These are phyloP conservation scores for Smittium culicis DNA, from an alignment of 371 early-diverging fungal species.

Conservation along the genomic window DNA sequence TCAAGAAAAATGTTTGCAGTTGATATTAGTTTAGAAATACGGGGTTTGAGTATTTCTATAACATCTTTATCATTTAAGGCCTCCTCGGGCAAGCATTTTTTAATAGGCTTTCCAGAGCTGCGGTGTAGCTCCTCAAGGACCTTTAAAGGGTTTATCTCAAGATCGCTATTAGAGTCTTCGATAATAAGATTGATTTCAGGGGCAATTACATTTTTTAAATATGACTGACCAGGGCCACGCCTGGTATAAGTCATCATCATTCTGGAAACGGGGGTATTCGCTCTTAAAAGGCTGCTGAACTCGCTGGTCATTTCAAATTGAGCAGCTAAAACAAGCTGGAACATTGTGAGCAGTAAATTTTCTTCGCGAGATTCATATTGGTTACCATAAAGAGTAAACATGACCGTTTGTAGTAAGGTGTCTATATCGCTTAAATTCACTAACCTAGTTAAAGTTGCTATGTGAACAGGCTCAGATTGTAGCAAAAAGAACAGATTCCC, in stretches of 20 bases:
- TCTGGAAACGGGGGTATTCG: slow-evolving; percentile 88
- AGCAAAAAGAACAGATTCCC: slow-evolving; percentile 88
- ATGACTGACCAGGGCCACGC: slow-evolving; percentile 85
- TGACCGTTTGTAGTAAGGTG: slow-evolving; percentile 81
- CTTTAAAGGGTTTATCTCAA: slow-evolving; percentile 82
- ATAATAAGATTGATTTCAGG: slow-evolving; percentile 64
- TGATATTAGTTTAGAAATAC: slow-evolving; percentile 68
- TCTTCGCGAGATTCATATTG: slow-evolving; percentile 94
- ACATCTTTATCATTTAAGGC: slow-evolving; percentile 66
- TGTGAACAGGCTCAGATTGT: slow-evolving; percentile 82
- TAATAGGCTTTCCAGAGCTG: slow-evolving; percentile 38
- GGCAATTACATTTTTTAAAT: slow-evolving; percentile 74
- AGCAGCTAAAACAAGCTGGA: slow-evolving; percentile 79
- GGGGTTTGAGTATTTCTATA: slow-evolving; percentile 63
- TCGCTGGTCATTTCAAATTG: slow-evolving; percentile 82
- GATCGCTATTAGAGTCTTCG: slow-evolving; percentile 55
- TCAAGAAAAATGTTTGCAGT: slow-evolving; percentile 69
- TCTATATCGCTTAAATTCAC: slow-evolving; percentile 84
- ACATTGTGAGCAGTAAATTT: slow-evolving; percentile 85
- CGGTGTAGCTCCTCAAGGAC: slow-evolving; percentile 71
- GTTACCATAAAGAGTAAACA: slow-evolving; percentile 92
- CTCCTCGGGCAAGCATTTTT: slow-evolving; percentile 55
- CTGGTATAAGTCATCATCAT: slow-evolving; percentile 94
- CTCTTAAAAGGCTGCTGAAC: slow-evolving; percentile 73
- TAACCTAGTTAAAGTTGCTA: slow-evolving; percentile 68